Conservation (phyloP, 2,329 filamentous ascomycete genomes). For the Capronia coronata region DNA sequence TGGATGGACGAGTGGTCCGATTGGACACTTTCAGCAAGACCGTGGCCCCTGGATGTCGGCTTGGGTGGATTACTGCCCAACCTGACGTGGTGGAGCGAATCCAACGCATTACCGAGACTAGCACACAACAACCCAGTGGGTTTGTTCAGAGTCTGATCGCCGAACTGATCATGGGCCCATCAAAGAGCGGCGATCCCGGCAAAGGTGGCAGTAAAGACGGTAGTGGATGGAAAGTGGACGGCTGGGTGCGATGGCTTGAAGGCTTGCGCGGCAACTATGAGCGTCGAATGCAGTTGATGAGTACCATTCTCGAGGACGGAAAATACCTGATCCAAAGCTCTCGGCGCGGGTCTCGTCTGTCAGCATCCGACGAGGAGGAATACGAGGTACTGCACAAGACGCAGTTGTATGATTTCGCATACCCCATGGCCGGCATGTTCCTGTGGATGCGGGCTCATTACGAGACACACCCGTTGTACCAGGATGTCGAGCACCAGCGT, state of each 20-base stretch:
- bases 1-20: conserved; percentile 78
- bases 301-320: conserved; percentile 62
- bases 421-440: conserved; percentile 88
- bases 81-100: conserved; percentile 70
- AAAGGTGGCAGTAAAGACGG: conserved; percentile 46
- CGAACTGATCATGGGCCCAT: conserved; percentile 65
- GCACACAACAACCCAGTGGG: conserved; percentile 77
- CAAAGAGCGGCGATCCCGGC: conserved; percentile 44
- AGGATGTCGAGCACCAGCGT: conserved; percentile 47
- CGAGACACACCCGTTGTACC: conserved; percentile 56
- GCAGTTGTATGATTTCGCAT: conserved; percentile 66
- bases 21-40: conserved; percentile 94
- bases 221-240: conserved; percentile 68
- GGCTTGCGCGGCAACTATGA: conserved; percentile 80
- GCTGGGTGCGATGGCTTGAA: conserved; percentile 87
- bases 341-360: neutral
- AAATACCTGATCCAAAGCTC: conserved; percentile 43
- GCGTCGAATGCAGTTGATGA: conserved; percentile 76
- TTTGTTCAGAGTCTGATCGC: conserved; percentile 82
- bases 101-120: conserved; percentile 65
- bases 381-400: conserved; percentile 73
- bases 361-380: conserved; percentile 44
- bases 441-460: conserved; percentile 69
- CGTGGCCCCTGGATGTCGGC: conserved; percentile 76
- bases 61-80: conserved; percentile 86